Conservation (phyloP, 208 protist species). For the Crithidia fasciculata region DNA sequence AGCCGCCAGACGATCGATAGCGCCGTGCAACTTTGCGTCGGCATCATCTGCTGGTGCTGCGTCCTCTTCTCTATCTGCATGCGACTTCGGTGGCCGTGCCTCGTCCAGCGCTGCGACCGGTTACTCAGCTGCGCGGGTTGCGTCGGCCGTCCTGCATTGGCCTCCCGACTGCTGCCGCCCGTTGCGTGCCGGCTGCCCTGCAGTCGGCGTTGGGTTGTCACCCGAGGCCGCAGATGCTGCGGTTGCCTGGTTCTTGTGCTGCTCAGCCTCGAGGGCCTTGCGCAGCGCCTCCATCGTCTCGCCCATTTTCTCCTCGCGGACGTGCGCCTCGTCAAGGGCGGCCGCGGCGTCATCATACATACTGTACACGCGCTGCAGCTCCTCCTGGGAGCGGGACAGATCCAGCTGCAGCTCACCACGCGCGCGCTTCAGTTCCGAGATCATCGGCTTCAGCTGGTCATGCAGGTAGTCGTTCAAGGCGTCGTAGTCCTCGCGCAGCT, state of each 20-base stretch:
- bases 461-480: constrained; percentile 27
- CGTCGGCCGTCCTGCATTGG: not conserved
- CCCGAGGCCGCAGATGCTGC: not conserved
- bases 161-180: constrained; percentile 11
- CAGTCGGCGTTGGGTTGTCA: not conserved
- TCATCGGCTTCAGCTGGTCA: constrained; percentile 22
- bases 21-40: not conserved
- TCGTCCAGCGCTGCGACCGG: not conserved
- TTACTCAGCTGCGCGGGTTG: constrained; percentile 12
- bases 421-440: constrained; percentile 15
- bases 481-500: constrained; percentile 34
- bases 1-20: constrained; percentile 28
- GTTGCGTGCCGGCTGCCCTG: not conserved
- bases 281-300: constrained; percentile 46
- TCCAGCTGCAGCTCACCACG: constrained; percentile 41
- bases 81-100: not conserved
- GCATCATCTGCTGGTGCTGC: not conserved
- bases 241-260: constrained; percentile 15
- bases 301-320: constrained; percentile 51
- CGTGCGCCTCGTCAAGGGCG: constrained; percentile 32
- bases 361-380: constrained; percentile 25
- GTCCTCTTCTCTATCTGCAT: not conserved
- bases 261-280: constrained; percentile 33
- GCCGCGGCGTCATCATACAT: constrained; percentile 32
- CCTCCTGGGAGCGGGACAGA: constrained; percentile 23